phyloP scores from a whole-genome alignment of 768 basidiomycete species.

The Sporobolomyces phaffii region DNA sequence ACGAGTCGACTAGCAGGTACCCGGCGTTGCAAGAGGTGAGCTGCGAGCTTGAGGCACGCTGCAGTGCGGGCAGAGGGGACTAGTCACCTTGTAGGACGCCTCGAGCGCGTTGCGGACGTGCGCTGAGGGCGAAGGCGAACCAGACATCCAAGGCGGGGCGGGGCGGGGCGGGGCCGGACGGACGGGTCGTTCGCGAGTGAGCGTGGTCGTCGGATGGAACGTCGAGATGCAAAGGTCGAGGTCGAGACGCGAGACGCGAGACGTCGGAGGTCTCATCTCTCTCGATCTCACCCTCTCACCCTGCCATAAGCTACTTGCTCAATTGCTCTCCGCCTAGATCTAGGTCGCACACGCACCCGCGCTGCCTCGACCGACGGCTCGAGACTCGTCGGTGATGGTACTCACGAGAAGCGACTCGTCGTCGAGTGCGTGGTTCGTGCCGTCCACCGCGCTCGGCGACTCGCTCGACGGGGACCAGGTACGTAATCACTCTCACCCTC shows the following conservation, averaged over 20 bases:
- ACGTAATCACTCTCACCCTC: no score
- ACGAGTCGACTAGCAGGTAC: conserved; percentile 3
- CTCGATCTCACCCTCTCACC: no score
- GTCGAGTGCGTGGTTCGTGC: conserved; percentile 7
- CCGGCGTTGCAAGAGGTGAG: background rate
- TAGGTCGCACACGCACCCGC: no score
- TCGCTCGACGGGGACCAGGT: conserved; percentile 9
- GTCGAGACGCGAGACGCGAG: no score
- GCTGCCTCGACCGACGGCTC: no score
- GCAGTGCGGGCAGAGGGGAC: background rate
- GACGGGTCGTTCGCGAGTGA: no score
- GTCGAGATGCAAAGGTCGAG: no score
- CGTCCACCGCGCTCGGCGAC: background rate
- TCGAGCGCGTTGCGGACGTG: conserved; percentile 3
- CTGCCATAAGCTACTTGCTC: no score
- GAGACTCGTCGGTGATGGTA: background rate
- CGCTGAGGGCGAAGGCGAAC: background rate
- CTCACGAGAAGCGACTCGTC: conserved; percentile 8
- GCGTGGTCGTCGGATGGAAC: no score
- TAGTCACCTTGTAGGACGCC: conserved; percentile 14
- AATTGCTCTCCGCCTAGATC: no score
- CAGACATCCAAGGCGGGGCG: background rate
- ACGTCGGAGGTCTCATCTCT: no score
- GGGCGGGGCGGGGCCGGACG: no score
- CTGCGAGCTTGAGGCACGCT: background rate